Evolutionary conservation across 208 protist genomes (phyloP).

Genomic region (Phytomonas francai): DNA sequence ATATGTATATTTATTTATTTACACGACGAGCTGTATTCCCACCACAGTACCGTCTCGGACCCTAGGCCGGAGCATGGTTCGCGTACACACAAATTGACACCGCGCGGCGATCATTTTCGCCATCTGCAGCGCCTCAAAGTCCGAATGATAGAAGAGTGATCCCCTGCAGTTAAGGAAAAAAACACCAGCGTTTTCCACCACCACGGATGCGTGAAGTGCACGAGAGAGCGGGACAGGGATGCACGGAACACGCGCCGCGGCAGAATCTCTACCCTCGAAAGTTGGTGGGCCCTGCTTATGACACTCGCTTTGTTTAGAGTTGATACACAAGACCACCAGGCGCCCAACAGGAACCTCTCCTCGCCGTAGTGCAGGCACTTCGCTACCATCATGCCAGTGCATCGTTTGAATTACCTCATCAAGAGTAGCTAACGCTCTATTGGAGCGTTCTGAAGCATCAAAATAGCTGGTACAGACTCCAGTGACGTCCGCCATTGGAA

Average conservation of each 20-base stretch:
- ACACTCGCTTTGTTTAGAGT: conserved; percentile 1
- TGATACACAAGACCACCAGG: conserved; percentile 40
- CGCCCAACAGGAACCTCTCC: conserved; percentile 47
- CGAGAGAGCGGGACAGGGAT: not conserved
- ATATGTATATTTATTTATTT: conserved; percentile 1
- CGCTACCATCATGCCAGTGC: conserved; percentile 75
- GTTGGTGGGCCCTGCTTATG: not conserved
- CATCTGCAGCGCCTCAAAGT: conserved; percentile 48
- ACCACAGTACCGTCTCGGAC: conserved; percentile 31
- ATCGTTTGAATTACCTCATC: conserved; percentile 63
- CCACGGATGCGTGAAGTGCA: not conserved
- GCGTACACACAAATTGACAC: conserved; percentile 11
- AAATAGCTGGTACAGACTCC: conserved; percentile 63
- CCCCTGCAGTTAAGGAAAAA: conserved; percentile 3
- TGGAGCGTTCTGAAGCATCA: conserved; percentile 30
- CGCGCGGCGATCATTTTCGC: conserved; percentile 44
- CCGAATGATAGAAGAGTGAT: conserved; percentile 31
- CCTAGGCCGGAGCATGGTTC: conserved; percentile 24
- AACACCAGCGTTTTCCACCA: conserved; percentile 34
- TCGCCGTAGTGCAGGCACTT: conserved; percentile 63
- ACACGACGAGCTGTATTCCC: conserved; percentile 13
- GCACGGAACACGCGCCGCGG: not conserved
- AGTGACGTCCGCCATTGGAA: conserved; percentile 62
- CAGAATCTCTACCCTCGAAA: not conserved
- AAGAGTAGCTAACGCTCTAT: conserved; percentile 21